Percentiles rank a stretch among this genome's conserved stretches.
phyloP scores from a whole-genome alignment of 257 asterid genomes.

The Mentha longifolia region DNA sequence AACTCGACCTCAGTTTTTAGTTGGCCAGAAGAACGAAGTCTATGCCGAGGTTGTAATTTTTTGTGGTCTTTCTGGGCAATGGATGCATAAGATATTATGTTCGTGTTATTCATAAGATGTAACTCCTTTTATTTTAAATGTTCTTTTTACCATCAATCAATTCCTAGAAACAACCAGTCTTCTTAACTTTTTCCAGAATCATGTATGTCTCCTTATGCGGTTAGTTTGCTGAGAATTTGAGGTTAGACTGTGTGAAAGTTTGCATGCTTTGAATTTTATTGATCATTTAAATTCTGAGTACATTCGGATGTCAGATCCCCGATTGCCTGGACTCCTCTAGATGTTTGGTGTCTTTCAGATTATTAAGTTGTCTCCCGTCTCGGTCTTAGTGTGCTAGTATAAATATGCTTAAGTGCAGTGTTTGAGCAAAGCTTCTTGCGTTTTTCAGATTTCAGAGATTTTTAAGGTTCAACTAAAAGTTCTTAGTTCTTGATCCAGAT shows the following conservation, averaged over 20 bases:
- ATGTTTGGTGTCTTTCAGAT: constrained; percentile 19
- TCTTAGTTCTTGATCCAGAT: background rate
- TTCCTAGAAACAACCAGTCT: background rate
- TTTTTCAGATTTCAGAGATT: constrained; percentile 3
- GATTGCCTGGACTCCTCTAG: background rate
- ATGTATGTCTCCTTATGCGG: background rate
- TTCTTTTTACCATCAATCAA: background rate
- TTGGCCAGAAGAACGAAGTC: constrained; percentile 77
- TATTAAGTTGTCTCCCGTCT: background rate
- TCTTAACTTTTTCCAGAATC: background rate
- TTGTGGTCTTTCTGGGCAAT: background rate
- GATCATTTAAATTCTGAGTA: constrained; percentile 6
- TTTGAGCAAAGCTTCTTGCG: constrained; percentile 22
- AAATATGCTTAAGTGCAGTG: background rate
- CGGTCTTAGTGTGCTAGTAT: background rate
- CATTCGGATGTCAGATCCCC: background rate
- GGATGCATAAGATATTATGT: background rate
- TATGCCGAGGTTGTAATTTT: constrained; percentile 67
- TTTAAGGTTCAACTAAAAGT: constrained; percentile 13
- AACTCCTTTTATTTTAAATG: constrained; percentile 8
- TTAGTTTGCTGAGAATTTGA: background rate
- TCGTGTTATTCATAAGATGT: constrained; percentile 7
- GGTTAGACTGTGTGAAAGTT: background rate
- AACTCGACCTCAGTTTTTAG: constrained; percentile 77
- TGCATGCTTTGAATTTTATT: background rate